Conservation (phyloP, 1,284 basidiomycete species). For the Mycena sp. region DNA sequence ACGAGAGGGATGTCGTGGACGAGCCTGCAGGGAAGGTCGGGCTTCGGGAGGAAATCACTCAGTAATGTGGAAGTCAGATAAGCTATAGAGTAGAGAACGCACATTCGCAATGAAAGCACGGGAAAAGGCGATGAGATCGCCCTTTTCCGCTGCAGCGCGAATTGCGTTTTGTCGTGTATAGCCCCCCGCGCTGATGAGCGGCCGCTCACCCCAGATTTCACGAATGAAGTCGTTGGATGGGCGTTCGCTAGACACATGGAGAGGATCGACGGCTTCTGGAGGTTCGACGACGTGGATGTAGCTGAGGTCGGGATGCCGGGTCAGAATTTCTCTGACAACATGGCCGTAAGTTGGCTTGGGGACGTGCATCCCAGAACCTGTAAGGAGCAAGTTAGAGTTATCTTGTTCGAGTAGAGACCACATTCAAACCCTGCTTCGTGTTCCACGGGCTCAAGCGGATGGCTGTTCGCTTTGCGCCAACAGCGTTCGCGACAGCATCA, state of each 20-base stretch:
- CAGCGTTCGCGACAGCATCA: conserved; percentile 38
- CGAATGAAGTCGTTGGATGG: conserved; percentile 37
- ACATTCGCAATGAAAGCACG: conserved; percentile 57
- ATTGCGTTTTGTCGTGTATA: conserved; percentile 36
- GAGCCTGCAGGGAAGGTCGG: conserved; percentile 13
- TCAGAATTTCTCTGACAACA: conserved; percentile 34
- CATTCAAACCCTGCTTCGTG: neutral
- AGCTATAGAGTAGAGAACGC: neutral
- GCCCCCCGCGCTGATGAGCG: conserved; percentile 37
- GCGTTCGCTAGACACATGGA: conserved; percentile 19
- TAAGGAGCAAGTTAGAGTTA: too few relatives aligned
- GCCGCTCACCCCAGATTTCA: conserved; percentile 39
- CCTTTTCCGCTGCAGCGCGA: conserved; percentile 48
- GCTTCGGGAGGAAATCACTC: neutral
- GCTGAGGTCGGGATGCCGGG: conserved; percentile 49
- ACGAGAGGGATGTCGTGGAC: neutral
- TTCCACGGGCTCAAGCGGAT: conserved; percentile 55
- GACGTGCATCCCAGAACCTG: conserved; percentile 31
- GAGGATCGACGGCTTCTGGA: conserved; percentile 21
- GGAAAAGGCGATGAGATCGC: conserved; percentile 56
- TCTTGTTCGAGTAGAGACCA: conserved; percentile 2
- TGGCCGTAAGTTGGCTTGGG: conserved; percentile 42
- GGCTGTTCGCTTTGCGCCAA: conserved; percentile 43
- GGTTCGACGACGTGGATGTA: conserved; percentile 58
- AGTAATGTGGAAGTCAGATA: neutral